Conservation (phyloP, 176 grass and related monocot species). For the Oryza punctata region DNA sequence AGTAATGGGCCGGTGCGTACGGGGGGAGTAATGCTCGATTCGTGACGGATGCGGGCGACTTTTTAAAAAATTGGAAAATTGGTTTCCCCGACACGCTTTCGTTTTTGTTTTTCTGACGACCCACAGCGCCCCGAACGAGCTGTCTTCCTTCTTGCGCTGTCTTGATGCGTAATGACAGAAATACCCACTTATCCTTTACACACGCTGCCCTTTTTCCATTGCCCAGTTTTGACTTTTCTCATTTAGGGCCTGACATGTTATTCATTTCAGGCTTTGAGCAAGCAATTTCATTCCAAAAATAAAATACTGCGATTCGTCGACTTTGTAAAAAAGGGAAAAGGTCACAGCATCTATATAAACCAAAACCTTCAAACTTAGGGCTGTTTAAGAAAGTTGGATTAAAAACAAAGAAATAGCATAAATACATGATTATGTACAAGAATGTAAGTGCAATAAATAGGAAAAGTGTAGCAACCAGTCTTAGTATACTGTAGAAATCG, state of each 20-base stretch:
- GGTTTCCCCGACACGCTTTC: not conserved
- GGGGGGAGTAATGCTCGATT: not conserved
- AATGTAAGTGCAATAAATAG: too few species aligned
- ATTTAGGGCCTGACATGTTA: not conserved
- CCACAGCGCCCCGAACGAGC: not conserved
- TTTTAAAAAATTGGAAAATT: not conserved
- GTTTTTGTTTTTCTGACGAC: not conserved
- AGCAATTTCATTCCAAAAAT: not conserved
- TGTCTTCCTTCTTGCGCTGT: not conserved
- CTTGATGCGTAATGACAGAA: not conserved
- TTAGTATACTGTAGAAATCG: too few species aligned
- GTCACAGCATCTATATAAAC: not conserved
- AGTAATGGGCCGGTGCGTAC: not conserved
- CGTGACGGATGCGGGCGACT: slow-evolving; percentile 16
- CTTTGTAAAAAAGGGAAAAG: not conserved
- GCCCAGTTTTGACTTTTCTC: not conserved
- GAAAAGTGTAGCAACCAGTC: too few species aligned
- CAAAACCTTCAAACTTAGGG: too few species aligned
- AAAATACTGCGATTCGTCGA: not conserved
- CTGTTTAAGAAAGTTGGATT: too few species aligned
- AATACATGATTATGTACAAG: too few species aligned
- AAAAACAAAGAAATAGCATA: too few species aligned
- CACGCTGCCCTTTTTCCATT: not conserved
- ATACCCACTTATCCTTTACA: not conserved
- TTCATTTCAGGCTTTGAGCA: not conserved